Conservation (phyloP, 2,329 filamentous ascomycete genomes). For the Fusarium sp. region DNA sequence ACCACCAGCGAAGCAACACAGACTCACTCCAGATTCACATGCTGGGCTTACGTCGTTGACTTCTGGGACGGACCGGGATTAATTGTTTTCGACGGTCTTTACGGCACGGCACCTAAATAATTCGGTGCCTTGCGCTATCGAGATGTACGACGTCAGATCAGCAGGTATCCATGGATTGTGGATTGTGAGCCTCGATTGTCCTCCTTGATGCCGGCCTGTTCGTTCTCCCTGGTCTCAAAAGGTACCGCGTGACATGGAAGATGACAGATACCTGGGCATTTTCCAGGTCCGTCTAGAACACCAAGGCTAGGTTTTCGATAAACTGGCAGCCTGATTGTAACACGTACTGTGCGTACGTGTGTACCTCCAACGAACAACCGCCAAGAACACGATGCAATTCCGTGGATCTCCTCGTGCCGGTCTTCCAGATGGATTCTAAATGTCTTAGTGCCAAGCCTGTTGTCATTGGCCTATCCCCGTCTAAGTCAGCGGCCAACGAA, state of each 20-base stretch:
- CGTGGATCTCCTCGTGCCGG: conserved; percentile 32
- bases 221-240: too few relatives aligned
- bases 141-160: conserved; percentile 38
- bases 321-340: not conserved
- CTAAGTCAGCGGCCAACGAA: conserved; percentile 5
- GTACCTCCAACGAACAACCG: not conserved
- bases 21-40: conserved; percentile 24
- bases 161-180: not conserved
- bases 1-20: conserved; percentile 17
- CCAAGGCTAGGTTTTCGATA: not conserved
- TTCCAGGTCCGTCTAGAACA: too few relatives aligned
- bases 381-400: conserved; percentile 20
- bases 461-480: conserved; percentile 9
- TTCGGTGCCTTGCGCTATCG: conserved; percentile 35
- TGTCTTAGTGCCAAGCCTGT: conserved; percentile 10
- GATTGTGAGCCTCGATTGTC: conserved; percentile 1
- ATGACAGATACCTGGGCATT: not conserved
- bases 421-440: conserved; percentile 19
- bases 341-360: conserved; percentile 6
- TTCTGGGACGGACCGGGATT: conserved; percentile 19
- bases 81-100: not conserved
- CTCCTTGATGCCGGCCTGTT: not conserved
- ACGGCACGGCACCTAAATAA: not conserved
- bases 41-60: conserved; percentile 43
- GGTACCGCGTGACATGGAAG: too few relatives aligned